Percentiles rank a stretch among this genome's conserved stretches.
Conservation (phyloP, 164 flowering plant genomes). For the Stephania japonica region DNA sequence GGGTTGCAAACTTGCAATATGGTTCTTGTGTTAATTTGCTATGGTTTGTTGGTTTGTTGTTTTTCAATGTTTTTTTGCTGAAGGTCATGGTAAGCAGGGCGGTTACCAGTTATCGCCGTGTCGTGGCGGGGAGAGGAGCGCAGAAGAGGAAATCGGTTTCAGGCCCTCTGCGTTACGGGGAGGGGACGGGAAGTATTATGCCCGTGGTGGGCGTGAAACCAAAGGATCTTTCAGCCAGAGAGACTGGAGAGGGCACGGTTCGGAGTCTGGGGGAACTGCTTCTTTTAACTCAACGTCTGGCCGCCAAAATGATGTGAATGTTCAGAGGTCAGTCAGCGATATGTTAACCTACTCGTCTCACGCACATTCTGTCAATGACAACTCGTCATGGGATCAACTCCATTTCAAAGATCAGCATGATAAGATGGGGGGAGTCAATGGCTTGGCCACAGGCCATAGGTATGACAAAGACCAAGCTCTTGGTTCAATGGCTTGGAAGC, state of each 20-base stretch:
- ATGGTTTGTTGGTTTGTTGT: conserved; percentile 17
- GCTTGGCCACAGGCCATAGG: conserved; percentile 37
- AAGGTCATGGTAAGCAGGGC: conserved; percentile 90
- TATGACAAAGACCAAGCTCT: conserved; percentile 44
- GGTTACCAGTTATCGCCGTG: conserved; percentile 53
- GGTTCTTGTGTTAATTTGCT: not conserved
- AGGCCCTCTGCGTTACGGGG: conserved; percentile 33
- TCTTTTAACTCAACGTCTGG: conserved; percentile 22
- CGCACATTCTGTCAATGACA: conserved; percentile 36
- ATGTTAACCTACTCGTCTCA: conserved; percentile 29
- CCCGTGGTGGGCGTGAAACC: conserved; percentile 45
- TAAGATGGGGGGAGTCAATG: conserved; percentile 39
- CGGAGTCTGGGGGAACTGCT: conserved; percentile 41
- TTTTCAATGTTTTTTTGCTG: conserved; percentile 33
- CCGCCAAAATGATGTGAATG: conserved; percentile 30
- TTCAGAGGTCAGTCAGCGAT: conserved; percentile 50
- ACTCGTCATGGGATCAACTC: conserved; percentile 31
- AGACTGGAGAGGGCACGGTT: conserved; percentile 50
- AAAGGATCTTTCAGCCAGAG: conserved; percentile 45
- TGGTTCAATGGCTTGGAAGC: conserved; percentile 62
- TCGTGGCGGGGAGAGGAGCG: conserved; percentile 46
- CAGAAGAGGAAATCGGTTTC: conserved; percentile 45
- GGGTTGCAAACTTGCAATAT: not conserved
- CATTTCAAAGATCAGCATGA: conserved; percentile 44
- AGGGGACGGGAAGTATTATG: conserved; percentile 43